Percentiles rank a stretch among this genome's conserved stretches.
phyloP scores from a whole-genome alignment of 1,139 yeast species.

The Yamadazyma atmosphaerica region DNA sequence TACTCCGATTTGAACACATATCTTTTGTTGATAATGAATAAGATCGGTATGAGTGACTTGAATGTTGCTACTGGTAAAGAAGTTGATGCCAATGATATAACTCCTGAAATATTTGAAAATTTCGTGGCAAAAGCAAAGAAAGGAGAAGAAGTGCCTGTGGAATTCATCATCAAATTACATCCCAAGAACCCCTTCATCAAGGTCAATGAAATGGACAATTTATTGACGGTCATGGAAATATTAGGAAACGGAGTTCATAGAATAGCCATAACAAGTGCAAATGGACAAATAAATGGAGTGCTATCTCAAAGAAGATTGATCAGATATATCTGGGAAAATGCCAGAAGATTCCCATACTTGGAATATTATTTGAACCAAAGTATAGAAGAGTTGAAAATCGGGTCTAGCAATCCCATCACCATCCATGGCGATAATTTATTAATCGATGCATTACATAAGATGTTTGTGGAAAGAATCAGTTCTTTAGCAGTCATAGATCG shows the following conservation, averaged over 20 bases:
- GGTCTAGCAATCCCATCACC: constrained; percentile 69
- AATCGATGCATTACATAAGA: constrained; percentile 80
- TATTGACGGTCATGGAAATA: constrained; percentile 76
- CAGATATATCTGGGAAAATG: constrained; percentile 87
- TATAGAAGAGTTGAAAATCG: constrained; percentile 66
- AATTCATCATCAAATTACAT: constrained; percentile 73
- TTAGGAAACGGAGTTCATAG: constrained; percentile 93
- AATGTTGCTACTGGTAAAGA: constrained; percentile 14
- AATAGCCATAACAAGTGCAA: constrained; percentile 71
- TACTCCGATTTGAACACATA: constrained; percentile 89
- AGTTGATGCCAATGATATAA: constrained; percentile 28
- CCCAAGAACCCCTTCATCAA: constrained; percentile 86
- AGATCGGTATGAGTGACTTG: constrained; percentile 45
- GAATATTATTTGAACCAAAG: constrained; percentile 72
- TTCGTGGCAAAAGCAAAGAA: constrained; percentile 46
- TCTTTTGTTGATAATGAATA: constrained; percentile 71
- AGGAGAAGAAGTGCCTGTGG: constrained; percentile 77
- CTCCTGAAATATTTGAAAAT: constrained; percentile 14
- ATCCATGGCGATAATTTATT: constrained; percentile 84
- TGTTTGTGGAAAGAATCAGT: constrained; percentile 83
- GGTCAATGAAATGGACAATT: constrained; percentile 64
- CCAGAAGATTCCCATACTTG: constrained; percentile 77
- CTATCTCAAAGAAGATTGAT: constrained; percentile 86
- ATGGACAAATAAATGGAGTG: constrained; percentile 62
- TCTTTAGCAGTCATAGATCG: constrained; percentile 94